Conservation (phyloP, 2,329 filamentous ascomycete species). For the Coniella vitis region DNA sequence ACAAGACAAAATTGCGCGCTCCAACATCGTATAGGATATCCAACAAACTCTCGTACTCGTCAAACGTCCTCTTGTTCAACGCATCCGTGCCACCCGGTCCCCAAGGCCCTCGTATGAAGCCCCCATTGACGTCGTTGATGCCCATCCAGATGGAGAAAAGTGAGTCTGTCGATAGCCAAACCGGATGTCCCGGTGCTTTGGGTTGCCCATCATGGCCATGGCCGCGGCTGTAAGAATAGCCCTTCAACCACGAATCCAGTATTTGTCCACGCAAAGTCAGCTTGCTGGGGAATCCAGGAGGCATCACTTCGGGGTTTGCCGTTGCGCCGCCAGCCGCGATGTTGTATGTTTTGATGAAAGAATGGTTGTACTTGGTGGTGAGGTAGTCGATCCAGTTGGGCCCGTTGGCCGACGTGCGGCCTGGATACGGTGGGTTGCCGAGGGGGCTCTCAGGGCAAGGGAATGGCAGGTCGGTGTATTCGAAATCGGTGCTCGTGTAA, state of each 20-base stretch:
- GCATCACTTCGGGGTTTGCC: conserved; percentile 43
- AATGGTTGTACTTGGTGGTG: conserved; percentile 39
- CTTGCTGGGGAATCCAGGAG: conserved; percentile 41
- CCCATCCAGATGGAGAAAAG: conserved; percentile 47
- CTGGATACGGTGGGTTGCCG: conserved; percentile 53
- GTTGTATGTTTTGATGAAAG: conserved; percentile 43
- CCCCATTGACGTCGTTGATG: conserved; percentile 49
- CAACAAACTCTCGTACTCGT: conserved; percentile 32
- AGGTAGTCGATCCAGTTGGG: conserved; percentile 46
- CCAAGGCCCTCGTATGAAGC: conserved; percentile 27
- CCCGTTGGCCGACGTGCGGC: conserved; percentile 42
- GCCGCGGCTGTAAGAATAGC: conserved; percentile 17
- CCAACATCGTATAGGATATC: conserved; percentile 42
- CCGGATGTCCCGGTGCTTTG: conserved; percentile 28
- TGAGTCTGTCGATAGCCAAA: conserved; percentile 31
- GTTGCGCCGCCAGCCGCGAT: conserved; percentile 49
- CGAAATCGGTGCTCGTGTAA: conserved; percentile 36
- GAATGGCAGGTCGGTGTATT: conserved; percentile 37
- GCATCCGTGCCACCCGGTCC: conserved; percentile 23
- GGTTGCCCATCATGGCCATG: no score
- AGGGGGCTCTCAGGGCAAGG: conserved; percentile 50
- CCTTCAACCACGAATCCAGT: conserved; percentile 32
- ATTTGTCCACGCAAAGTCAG: conserved; percentile 46
- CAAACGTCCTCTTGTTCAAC: conserved; percentile 32
- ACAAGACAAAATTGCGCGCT: conserved; percentile 48